Conservation (phyloP, 1,284 basidiomycete species). For the Sporisorium sorghi region DNA sequence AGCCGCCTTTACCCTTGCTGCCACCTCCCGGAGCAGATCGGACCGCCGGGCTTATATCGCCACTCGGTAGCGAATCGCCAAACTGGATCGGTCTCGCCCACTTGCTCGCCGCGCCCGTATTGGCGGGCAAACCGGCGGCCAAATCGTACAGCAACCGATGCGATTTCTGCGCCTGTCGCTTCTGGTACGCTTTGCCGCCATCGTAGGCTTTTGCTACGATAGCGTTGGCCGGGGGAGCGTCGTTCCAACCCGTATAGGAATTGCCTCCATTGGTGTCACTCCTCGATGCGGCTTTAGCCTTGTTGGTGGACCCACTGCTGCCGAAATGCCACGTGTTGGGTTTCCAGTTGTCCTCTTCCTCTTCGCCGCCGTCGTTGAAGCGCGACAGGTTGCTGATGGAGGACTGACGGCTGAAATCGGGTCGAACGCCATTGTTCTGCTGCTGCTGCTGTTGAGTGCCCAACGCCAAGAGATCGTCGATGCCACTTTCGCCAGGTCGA, state of each 20-base stretch:
- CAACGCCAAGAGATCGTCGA: constrained; percentile 59
- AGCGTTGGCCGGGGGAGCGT: constrained; percentile 44
- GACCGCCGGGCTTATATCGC: neutral
- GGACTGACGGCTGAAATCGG: constrained; percentile 10
- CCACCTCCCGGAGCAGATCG: neutral
- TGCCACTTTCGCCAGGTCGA: constrained; percentile 57
- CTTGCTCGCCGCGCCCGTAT: constrained; percentile 63
- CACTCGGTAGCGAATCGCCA: constrained; percentile 54
- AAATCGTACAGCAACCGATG: constrained; percentile 60
- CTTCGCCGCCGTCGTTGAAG: constrained; percentile 28
- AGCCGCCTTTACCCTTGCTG: constrained; percentile 15
- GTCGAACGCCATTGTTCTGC: constrained; percentile 8
- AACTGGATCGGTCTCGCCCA: constrained; percentile 66
- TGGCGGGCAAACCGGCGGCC: constrained; percentile 59
- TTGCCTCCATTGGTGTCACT: neutral
- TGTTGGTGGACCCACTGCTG: neutral
- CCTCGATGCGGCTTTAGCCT: neutral
- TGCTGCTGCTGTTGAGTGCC: constrained; percentile 19
- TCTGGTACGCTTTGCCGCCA: constrained; percentile 34
- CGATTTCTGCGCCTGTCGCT: constrained; percentile 36
- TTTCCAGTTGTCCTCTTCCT: constrained; percentile 53
- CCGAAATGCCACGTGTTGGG: constrained; percentile 62
- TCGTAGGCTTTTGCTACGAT: constrained; percentile 59
- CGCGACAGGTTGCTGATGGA: constrained; percentile 23
- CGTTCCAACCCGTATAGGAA: constrained; percentile 58